Evolutionary conservation across 2,329 filamentous ascomycete species (phyloP).

Genomic region (Colletotrichum abscissum): DNA sequence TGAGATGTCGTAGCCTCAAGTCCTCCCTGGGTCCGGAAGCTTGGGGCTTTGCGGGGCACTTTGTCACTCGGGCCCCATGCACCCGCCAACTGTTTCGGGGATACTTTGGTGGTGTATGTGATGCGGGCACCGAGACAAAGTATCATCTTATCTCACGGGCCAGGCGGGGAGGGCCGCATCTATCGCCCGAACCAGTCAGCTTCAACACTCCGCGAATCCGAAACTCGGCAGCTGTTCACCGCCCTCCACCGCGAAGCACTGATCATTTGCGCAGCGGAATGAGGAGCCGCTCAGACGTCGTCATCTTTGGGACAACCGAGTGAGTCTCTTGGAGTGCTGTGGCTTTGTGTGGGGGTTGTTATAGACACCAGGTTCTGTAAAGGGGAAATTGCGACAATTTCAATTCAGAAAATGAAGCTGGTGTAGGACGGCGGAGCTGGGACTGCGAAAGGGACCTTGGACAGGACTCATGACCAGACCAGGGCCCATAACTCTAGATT

Average conservation of each 20-base stretch:
- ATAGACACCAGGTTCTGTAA: neutral
- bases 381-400: neutral
- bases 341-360: too few species aligned
- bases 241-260: slow-evolving; percentile 24
- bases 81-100: neutral
- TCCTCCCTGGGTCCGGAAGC: slow-evolving; percentile 29
- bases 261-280: slow-evolving; percentile 18
- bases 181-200: slow-evolving; percentile 27
- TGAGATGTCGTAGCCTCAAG: slow-evolving; percentile 26
- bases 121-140: neutral
- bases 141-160: slow-evolving; percentile 14
- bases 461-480: neutral
- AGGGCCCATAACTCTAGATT: neutral
- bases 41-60: slow-evolving; percentile 28
- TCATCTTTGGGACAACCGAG: slow-evolving; percentile 1
- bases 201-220: slow-evolving; percentile 28
- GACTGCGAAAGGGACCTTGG: neutral
- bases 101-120: neutral
- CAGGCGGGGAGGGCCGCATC: neutral
- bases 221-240: slow-evolving; percentile 33
- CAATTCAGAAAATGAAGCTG: neutral
- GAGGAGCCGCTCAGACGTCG: slow-evolving; percentile 11
- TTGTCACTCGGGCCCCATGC: slow-evolving; percentile 27
- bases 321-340: neutral
- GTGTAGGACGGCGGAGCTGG: neutral